Base-by-base conservation (phyloP, 2,329 filamentous ascomycete genomes). In the Monosporascus sp. region DNA sequence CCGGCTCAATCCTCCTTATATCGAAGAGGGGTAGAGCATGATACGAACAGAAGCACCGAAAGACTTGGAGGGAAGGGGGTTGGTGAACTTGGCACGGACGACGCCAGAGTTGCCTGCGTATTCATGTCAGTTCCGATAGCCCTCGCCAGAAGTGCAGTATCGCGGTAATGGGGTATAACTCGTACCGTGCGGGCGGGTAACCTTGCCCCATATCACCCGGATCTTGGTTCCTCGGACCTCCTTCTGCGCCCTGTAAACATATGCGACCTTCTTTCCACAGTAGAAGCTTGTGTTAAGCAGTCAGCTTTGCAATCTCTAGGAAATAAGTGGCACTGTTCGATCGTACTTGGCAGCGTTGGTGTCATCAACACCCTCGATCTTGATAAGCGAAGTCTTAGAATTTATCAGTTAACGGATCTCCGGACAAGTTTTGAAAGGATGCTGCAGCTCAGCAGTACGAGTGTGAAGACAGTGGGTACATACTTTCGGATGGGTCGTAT, bases 171-270 rank as follows among this genome's bases (percentile, higher is more conserved):
- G 40, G 20, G 9, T 14, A 20, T 48, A 43, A 37, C 47, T 51
- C 54, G 69, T 89, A 93, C 89, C 93, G 80, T 97, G 93, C 75
- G 91, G 87, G 73, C 91, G 84, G 74, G 91, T 96, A 75, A 97
- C 88, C 84, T 96, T 97, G 82, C 93, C 93, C 91, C 92, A 97
- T 82, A 97, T 97, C 69, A 97, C 88, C 73, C 93, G 87, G 80
- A 97, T 95, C 88, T 97, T 97, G 76, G 91, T 93, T 75, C 94
- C 94, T 71, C 93, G 89, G 73, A 96, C 84, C 83, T 96, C 91
- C 80, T 87, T 92, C 79, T 90, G 87, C 69, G 87, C 93, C 74
- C 92, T 91, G 86, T 97, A 99, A 78, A 99, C 91, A 78, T 91
- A 99, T 75, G 94, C 94, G 75, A 97, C 86, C 82, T 92, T 92